A percentile compares a stretch with the other conserved stretches of the same genome.
phyloP scores from a whole-genome alignment of 1,139 yeast genomes.

The Saccharomyces uvarum region DNA sequence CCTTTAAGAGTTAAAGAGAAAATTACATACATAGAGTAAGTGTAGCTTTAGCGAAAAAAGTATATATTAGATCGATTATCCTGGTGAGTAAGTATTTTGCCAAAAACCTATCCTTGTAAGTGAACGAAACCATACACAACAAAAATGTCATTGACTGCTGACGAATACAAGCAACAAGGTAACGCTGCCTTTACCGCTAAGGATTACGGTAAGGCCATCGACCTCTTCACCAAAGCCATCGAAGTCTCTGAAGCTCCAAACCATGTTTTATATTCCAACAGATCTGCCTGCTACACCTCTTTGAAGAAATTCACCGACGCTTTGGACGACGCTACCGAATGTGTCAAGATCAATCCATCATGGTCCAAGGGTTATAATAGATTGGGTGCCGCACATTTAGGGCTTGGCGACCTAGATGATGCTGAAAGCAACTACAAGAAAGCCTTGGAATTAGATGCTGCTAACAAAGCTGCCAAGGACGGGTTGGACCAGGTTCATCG shows the following conservation, averaged over 20 bases:
- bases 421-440: slow-evolving; percentile 65
- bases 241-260: slow-evolving; percentile 74
- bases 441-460: slow-evolving; percentile 75
- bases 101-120: neutral
- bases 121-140: neutral
- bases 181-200: slow-evolving; percentile 87
- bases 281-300: slow-evolving; percentile 90
- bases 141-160: slow-evolving; percentile 43
- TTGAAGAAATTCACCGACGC: slow-evolving; percentile 67
- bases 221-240: slow-evolving; percentile 76
- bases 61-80: neutral
- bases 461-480: slow-evolving; percentile 78
- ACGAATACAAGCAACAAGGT: slow-evolving; percentile 74
- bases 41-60: neutral
- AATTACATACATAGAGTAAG: slow-evolving; percentile 1
- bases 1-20: slow-evolving; percentile 1
- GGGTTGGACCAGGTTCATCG: slow-evolving; percentile 62
- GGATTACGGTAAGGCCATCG: slow-evolving; percentile 74
- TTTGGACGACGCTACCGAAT: slow-evolving; percentile 72
- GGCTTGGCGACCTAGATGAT: slow-evolving; percentile 67
- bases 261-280: slow-evolving; percentile 84
- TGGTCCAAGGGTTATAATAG: slow-evolving; percentile 97
- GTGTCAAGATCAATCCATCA: slow-evolving; percentile 66
- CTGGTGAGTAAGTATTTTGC: neutral
- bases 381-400: slow-evolving; percentile 87